A percentile compares a stretch with the other conserved stretches of the same genome.
Evolutionary conservation across 2,329 filamentous ascomycete genomes (phyloP).

Genomic region (Trematosphaeria pertusa): DNA sequence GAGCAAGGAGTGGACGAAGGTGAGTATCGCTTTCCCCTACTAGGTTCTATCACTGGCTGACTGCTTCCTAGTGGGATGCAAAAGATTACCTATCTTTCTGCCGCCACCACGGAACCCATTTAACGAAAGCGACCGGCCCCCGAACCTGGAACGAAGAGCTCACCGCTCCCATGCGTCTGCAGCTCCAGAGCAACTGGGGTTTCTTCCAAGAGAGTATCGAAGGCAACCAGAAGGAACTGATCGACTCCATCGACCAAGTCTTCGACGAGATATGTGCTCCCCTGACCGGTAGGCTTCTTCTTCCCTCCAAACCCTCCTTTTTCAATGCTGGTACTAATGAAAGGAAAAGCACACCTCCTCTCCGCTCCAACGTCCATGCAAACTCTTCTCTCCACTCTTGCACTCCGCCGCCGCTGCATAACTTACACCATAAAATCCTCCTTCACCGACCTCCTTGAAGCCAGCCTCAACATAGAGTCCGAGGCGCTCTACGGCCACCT

Average conservation of each 20-base stretch:
- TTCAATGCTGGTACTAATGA: too few relatives aligned
- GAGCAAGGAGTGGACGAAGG: constrained; percentile 21
- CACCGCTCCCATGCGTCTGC: constrained; percentile 15
- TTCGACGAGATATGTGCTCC: constrained; percentile 9
- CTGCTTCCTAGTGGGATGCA: constrained; percentile 9
- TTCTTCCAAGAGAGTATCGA: constrained; percentile 15
- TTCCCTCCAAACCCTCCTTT: constrained; percentile 10
- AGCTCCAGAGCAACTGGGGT: constrained; percentile 17
- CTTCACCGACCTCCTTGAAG: constrained; percentile 15
- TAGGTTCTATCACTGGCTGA: not conserved
- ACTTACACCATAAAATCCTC: constrained; percentile 7
- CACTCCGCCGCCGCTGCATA: constrained; percentile 4
- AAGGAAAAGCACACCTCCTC: not conserved
- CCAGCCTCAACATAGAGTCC: constrained; percentile 12
- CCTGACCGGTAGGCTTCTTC: constrained; percentile 3
- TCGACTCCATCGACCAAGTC: constrained; percentile 7
- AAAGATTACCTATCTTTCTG: constrained; percentile 17
- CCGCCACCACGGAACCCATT: constrained; percentile 11
- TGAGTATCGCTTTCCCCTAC: not conserved
- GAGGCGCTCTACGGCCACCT: constrained; percentile 17
- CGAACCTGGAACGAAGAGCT: constrained; percentile 20
- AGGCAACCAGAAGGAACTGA: constrained; percentile 10
- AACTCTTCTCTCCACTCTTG: constrained; percentile 5
- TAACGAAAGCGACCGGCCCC: constrained; percentile 4
- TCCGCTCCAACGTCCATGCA: not conserved